Percentiles rank a stretch among this genome's conserved stretches.
phyloP scores from a whole-genome alignment of 768 basidiomycete species.

The Termitomyces sp. region DNA sequence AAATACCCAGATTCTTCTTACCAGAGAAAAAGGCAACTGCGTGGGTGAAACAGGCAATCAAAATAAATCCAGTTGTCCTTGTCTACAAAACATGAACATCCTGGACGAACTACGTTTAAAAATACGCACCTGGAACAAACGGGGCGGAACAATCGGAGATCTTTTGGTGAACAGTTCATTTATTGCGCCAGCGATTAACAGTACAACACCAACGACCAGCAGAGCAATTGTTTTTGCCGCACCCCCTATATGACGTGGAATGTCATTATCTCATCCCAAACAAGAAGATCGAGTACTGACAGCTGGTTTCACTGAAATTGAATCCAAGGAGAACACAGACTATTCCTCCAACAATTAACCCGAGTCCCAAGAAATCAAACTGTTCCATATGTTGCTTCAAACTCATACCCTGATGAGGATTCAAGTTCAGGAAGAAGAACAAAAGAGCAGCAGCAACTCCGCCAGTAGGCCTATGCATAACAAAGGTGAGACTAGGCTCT shows the following conservation, averaged over 20 bases:
- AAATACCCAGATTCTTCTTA: slow-evolving; percentile 12
- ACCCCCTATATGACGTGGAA: slow-evolving; percentile 40
- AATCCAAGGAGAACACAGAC: slow-evolving; percentile 70
- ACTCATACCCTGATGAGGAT: slow-evolving; percentile 61
- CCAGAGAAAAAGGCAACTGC: slow-evolving; percentile 60
- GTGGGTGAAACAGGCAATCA: slow-evolving; percentile 60
- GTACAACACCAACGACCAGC: slow-evolving; percentile 51
- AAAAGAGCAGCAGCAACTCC: slow-evolving; percentile 59
- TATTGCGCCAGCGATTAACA: slow-evolving; percentile 47
- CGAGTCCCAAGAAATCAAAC: slow-evolving; percentile 71
- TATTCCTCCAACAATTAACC: slow-evolving; percentile 61
- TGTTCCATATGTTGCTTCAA: slow-evolving; percentile 55
- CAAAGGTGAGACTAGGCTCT: neutral
- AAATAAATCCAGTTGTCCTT: slow-evolving; percentile 64
- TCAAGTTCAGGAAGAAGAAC: slow-evolving; percentile 77
- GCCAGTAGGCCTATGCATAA: slow-evolving; percentile 60
- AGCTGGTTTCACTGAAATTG: slow-evolving; percentile 63
- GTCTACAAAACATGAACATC: slow-evolving; percentile 36
- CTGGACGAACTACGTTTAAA: neutral
- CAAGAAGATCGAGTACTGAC: slow-evolving; percentile 34
- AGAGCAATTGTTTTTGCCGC: slow-evolving; percentile 57
- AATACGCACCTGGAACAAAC: slow-evolving; percentile 59
- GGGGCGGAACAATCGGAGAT: slow-evolving; percentile 71
- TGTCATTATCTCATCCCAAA: neutral
- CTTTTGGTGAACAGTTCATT: slow-evolving; percentile 62